Base-by-base conservation (phyloP, 1,139 yeast species). In the Hyphopichia pseudoburtonii region DNA sequence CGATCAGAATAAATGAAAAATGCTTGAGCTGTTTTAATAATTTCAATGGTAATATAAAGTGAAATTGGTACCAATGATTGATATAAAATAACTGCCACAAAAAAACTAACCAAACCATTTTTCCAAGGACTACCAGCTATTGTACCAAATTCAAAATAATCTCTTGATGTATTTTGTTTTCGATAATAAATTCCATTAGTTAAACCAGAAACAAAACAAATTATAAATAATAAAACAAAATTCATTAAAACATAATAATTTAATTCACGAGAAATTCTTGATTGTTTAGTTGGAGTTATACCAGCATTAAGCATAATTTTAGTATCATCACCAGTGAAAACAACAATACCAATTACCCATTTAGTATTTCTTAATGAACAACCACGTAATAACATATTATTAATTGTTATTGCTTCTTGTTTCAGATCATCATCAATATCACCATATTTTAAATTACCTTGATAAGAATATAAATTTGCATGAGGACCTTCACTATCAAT, bases 61-160 rank as follows among this genome's bases (percentile, higher is more conserved):
- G 83, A 78, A 41, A 78, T 78, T 3, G 83, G 83, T 22, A 78
- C 80, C 55, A 78, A 65, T 0, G 82, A 73, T 56, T 75, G 81
- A 51, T 76, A 78, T 47, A 78, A 60, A 39, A 78, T 78, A 39
- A 78, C 58, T 1, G 79, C 74, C 30, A 78, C 83, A 45, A 66
- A 65, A 45, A 75, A 76, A 25, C 67, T 62, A 16, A 77, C 71
- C 10, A 76, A 48, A 34, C 83, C 84, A 52, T 76, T 78, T 18
- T 57, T 61, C 25, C 72, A 70, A 1, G 83, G 73, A 1, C 75
- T 46, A 0, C 75, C 72, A 3, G 78, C 82, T 46, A 72, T 64
- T 0, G 79, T 70, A 30, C 76, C 76, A 45, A 64, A 75, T 43
- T 76, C 82, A 47, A 57, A 77, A 42, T 42, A 72, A 25, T 56